Conservation (phyloP, 176 grass and related monocot species). For the Thinopyrum elongatum region DNA sequence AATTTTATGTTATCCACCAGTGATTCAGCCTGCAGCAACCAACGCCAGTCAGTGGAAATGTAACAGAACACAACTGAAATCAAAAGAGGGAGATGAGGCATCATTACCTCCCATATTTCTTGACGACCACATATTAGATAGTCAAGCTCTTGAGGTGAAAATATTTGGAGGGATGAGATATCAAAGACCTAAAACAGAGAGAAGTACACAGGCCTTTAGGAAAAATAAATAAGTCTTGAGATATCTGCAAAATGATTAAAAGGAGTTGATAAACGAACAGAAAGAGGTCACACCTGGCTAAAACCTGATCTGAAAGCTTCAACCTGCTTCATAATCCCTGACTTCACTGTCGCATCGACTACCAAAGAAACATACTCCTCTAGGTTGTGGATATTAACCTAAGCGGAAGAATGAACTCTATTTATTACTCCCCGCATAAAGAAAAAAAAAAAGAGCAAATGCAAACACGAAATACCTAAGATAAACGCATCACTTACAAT, state of each 20-base stretch:
- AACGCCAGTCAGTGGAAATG: slow-evolving; percentile 1
- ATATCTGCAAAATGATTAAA: neutral
- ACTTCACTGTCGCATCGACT: slow-evolving; percentile 79
- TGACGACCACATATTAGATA: slow-evolving; percentile 77
- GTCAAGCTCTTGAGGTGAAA: slow-evolving; percentile 86
- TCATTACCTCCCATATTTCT: slow-evolving; percentile 89
- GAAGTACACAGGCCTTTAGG: neutral
- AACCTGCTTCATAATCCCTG: slow-evolving; percentile 73
- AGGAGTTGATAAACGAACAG: neutral
- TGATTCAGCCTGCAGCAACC: slow-evolving; percentile 56
- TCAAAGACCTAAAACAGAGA: slow-evolving; percentile 69
- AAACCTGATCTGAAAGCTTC: slow-evolving; percentile 93
- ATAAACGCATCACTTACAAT: slow-evolving; percentile 44
- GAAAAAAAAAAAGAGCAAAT: slow-evolving; percentile 11
- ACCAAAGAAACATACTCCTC: slow-evolving; percentile 77
- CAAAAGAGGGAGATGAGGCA: neutral
- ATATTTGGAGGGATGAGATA: slow-evolving; percentile 81
- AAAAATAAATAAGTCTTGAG: neutral
- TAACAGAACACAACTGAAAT: slow-evolving; percentile 9
- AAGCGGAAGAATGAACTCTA: slow-evolving; percentile 17
- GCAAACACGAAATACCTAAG: slow-evolving; percentile 9
- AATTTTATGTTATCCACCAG: slow-evolving; percentile 95
- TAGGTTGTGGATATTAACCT: slow-evolving; percentile 84
- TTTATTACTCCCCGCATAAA: neutral
- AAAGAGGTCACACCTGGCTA: slow-evolving; percentile 57